Base-by-base conservation (phyloP, 805 yeast genomes). In the Candida succiphila region DNA sequence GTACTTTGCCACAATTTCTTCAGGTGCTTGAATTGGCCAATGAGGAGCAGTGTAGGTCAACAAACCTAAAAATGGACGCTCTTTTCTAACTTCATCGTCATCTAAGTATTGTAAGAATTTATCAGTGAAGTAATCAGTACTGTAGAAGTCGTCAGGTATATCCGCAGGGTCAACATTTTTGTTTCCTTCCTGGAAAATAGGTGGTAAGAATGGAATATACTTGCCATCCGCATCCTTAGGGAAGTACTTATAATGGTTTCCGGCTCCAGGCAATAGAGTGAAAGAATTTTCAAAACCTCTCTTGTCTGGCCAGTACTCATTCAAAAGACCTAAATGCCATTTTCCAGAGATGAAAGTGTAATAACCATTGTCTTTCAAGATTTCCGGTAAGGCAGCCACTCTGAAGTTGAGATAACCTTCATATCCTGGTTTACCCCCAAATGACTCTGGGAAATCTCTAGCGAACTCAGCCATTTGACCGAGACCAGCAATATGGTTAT, bases 21-120 rank as follows among this genome's bases (percentile, higher is more conserved):
- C 49, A 5, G 78, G 78, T 1, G 80, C 80, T 49, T 74, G 80
- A 43, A 64, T 61, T 9, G 81, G 81, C 80, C 81, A 75, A 45
- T 74, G 80, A 3, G 80, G 81, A 2, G 81, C 80, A 4, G 78
- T 72, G 43, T 69, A 73, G 6, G 79, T 74, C 36, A 75, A 52
- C 17, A 59, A 50, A 4, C 75, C 72, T 36, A 72, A 68, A 39
- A 69, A 74, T 8, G 80, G 80, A 42, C 67, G 54, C 13, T 55
- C 68, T 4, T 44, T 42, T 31, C 71, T 51, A 4, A 40, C 35
- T 12, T 48, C 41, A n/a, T n/a, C n/a, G 7, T 47, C 41, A 31
- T 51, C 44, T 34, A 66, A 45, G 28, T 51, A 61, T 19, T 61
- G 65, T 27, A 71, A 37, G 10, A 59, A 61, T 39, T 59, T 65